Conservation (phyloP, 768 basidiomycete species). For the Termitomyces sp. region DNA sequence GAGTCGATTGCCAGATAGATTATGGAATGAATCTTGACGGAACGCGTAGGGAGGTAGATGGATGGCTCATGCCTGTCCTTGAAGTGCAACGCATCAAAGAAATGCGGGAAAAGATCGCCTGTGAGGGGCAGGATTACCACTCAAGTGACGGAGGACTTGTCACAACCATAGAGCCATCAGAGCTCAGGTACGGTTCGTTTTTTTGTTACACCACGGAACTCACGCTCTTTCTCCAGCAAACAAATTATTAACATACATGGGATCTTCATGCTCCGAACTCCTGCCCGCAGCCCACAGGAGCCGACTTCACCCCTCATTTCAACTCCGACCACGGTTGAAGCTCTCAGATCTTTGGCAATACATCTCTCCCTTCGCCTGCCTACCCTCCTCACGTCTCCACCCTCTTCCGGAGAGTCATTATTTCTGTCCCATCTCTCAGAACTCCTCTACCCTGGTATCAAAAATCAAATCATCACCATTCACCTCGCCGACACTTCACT, state of each 20-base stretch:
- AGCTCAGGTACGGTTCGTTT: constrained; percentile 46
- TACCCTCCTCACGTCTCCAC: constrained; percentile 75
- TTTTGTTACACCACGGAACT: background rate
- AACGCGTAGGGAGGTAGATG: constrained; percentile 47
- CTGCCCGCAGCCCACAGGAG: constrained; percentile 11
- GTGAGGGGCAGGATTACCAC: constrained; percentile 41
- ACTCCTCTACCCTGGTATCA: constrained; percentile 49
- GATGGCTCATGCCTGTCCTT: constrained; percentile 74
- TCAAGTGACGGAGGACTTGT: constrained; percentile 24
- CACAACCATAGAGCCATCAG: constrained; percentile 32
- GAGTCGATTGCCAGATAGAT: constrained; percentile 57
- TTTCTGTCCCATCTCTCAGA: constrained; percentile 73
- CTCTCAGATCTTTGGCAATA: constrained; percentile 59
- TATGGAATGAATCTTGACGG: constrained; percentile 49
- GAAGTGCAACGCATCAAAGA: constrained; percentile 59
- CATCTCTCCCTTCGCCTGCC: constrained; percentile 68
- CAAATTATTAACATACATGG: constrained; percentile 60
- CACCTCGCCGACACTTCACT: constrained; percentile 94
- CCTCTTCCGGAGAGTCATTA: constrained; percentile 86
- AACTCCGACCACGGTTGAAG: constrained; percentile 53
- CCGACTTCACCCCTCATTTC: constrained; percentile 42
- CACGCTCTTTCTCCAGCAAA: constrained; percentile 34
- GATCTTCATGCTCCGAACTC: constrained; percentile 53
- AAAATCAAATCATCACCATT: constrained; percentile 74
- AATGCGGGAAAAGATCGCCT: constrained; percentile 39